These are phyloP conservation scores for Babesia sp. DNA, from an alignment of 169 alveolate species.

Conservation along the genomic window DNA sequence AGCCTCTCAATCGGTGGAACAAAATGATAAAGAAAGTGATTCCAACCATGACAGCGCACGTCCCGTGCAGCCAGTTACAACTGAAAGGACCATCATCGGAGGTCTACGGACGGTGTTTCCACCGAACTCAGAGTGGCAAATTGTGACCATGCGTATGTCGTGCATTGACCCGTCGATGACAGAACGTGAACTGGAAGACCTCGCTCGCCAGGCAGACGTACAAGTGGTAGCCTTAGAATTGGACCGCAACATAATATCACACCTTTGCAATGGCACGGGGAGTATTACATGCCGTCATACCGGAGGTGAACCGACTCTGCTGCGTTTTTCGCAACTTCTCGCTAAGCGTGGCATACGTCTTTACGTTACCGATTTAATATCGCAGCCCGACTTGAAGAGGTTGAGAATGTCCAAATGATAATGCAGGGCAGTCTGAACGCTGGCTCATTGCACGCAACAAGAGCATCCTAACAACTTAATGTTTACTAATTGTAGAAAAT, in stretches of 20 bases:
- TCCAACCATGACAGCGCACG: not conserved
- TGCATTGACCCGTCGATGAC: conserved; percentile 32
- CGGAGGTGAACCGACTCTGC: conserved; percentile 16
- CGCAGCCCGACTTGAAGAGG: conserved; percentile 1
- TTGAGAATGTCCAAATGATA: not conserved
- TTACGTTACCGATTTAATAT: conserved; percentile 13
- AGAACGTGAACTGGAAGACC: conserved; percentile 28
- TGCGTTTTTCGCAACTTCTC: not conserved
- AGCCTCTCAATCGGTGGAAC: not conserved
- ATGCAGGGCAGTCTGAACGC: no score
- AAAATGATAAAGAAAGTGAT: not conserved
- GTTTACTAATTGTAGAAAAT: no score
- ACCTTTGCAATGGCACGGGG: conserved; percentile 64
- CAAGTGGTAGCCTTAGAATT: conserved; percentile 26
- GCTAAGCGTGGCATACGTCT: conserved; percentile 28
- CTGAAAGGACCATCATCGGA: conserved; percentile 25
- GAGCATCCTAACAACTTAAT: no score
- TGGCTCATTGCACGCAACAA: no score
- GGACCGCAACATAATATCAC: conserved; percentile 56
- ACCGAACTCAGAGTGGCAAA: conserved; percentile 13
- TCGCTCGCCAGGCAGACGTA: conserved; percentile 36
- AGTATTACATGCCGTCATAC: conserved; percentile 43
- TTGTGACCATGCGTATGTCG: conserved; percentile 27
- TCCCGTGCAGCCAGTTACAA: not conserved
- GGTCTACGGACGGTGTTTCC: conserved; percentile 1